Base-by-base conservation (phyloP, 1,139 yeast species). In the Blastobotrys capitulatus region DNA sequence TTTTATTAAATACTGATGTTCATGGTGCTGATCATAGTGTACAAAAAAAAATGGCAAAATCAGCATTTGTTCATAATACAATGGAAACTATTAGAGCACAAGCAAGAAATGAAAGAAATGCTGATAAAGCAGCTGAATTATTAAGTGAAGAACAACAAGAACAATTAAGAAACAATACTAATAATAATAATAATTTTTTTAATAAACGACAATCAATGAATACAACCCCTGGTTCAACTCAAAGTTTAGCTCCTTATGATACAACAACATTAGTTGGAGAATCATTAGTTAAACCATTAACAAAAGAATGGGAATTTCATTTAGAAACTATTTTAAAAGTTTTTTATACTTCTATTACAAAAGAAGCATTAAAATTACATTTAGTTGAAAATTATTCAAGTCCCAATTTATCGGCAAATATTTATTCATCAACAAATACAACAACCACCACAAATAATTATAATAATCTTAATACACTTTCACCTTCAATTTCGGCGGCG, bases 1-100 rank as follows among this genome's bases (percentile, higher is more conserved):
- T 87, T 49, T 74, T 88, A 51, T 72, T 86, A 51, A 87, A 87
- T 52, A 67, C 73, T 1, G 72, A 69, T 51, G 53, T 67, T 6
- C 65, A 68, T 51, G 66, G 66, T 13, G 66, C 69, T 2, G 68
- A 67, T 39, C 66, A 64, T 48, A 52, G 60, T 15, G 50, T 60
- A 27, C 54, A 56, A 46, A 62, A 54, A 70, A 74, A 57, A 68
- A 75, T 63, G 64, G 66, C 60, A 51, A 60, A 57, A 59, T 59
- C 53, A 46, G 59, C 54, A 47, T 68, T 52, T 50, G 63, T 46
- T 49, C 63, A 53, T n/a, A 60, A 56, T 45, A 62, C 66, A 8
- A 47, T 48, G 49, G 61, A 59, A 31, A 60, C 68, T 1, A 59
- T 65, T 37, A 42, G 52, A 15, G 47, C 54, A 9, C 57, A 52